Percentiles rank a stretch among this genome's conserved stretches.
Evolutionary conservation across 225 moss, liverwort and hornwort genomes (phyloP).

Genomic region (Pseudoscleropodium purum): DNA sequence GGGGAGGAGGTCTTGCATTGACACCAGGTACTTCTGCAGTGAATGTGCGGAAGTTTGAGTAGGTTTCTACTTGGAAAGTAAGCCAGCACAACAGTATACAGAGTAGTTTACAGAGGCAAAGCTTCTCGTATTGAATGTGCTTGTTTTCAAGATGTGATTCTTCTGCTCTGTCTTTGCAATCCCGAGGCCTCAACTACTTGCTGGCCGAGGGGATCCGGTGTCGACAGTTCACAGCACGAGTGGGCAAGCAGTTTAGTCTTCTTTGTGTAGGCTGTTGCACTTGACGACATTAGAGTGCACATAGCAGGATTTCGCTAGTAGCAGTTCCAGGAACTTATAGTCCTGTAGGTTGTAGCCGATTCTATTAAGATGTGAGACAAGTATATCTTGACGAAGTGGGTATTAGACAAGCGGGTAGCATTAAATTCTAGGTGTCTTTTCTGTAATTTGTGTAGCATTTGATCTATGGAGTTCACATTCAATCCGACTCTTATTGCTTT

Average conservation of each 20-base stretch:
- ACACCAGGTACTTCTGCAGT: not conserved
- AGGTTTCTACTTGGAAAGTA: not conserved
- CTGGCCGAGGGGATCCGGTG: not conserved
- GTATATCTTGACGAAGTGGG: not conserved
- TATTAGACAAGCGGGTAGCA: not conserved
- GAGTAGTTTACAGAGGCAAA: not conserved
- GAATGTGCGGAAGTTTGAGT: not conserved
- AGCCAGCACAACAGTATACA: not conserved
- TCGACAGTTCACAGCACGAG: not conserved
- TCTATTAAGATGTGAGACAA: not conserved
- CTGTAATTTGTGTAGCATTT: slow-evolving; percentile 15
- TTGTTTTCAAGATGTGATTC: not conserved
- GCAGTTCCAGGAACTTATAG: not conserved
- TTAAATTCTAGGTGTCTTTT: not conserved
- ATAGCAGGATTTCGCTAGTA: not conserved
- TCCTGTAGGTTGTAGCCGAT: not conserved
- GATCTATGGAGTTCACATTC: slow-evolving; percentile 7
- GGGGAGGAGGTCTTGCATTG: not conserved
- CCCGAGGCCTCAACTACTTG: not conserved
- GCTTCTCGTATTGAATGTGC: not conserved
- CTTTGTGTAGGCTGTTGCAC: not conserved
- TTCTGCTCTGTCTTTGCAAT: slow-evolving; percentile 18
- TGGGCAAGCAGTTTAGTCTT: not conserved
- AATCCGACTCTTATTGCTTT: not conserved
- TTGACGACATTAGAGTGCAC: not conserved